These are phyloP conservation scores for Candida loeiensis DNA, from an alignment of 805 yeast species.

Conservation along the genomic window DNA sequence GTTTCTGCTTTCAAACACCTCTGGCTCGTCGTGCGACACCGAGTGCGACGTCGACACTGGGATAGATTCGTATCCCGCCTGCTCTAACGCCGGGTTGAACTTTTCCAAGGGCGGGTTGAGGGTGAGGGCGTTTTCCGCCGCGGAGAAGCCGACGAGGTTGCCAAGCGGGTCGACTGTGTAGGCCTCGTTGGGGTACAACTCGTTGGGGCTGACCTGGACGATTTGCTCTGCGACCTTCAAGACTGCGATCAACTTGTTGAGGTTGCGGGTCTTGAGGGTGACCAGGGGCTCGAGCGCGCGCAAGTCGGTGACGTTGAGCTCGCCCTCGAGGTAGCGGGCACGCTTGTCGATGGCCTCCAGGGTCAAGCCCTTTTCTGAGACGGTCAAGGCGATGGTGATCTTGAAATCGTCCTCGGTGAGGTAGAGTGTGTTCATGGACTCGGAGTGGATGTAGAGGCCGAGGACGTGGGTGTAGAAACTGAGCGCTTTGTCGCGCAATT, in stretches of 20 bases:
- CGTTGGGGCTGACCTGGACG: slow-evolving; percentile 66
- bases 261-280: slow-evolving; percentile 44
- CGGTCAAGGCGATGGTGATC: slow-evolving; percentile 20
- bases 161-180: slow-evolving; percentile 85
- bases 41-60: slow-evolving; percentile 9
- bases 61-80: slow-evolving; percentile 18
- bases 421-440: slow-evolving; percentile 15
- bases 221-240: slow-evolving; percentile 29
- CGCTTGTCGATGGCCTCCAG: slow-evolving; percentile 17
- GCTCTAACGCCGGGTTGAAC: slow-evolving; percentile 16
- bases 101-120: slow-evolving; percentile 42
- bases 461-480: slow-evolving; percentile 51
- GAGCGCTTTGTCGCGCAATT: slow-evolving; percentile 44
- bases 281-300: slow-evolving; percentile 43
- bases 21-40: background rate
- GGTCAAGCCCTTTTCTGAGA: slow-evolving; percentile 15
- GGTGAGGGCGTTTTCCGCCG: slow-evolving; percentile 53
- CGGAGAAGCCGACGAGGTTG: slow-evolving; percentile 73
- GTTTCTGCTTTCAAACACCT: slow-evolving; percentile 43
- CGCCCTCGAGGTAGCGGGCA: slow-evolving; percentile 12
- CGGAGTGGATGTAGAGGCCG: slow-evolving; percentile 25
- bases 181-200: slow-evolving; percentile 68
- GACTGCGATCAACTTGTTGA: slow-evolving; percentile 35
- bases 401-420: slow-evolving; percentile 23
- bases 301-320: slow-evolving; percentile 42